These are phyloP conservation scores for Scedosporium boydii DNA, from an alignment of 2,329 filamentous ascomycete genomes.

Conservation along the genomic window DNA sequence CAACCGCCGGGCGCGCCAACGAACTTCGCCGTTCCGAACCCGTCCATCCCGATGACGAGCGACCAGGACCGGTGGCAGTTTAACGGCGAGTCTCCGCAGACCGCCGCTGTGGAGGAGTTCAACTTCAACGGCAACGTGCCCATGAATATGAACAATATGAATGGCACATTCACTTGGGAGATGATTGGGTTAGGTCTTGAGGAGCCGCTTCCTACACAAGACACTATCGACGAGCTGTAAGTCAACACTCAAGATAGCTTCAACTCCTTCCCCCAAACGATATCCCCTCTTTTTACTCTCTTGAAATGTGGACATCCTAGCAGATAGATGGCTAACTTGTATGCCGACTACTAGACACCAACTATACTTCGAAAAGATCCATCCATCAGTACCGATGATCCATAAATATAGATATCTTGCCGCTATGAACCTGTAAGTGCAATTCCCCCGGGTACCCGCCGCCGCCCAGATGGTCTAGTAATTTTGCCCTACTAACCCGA, in stretches of 20 bases:
- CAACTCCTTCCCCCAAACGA: constrained; percentile 1
- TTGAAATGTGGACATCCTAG: constrained; percentile 9
- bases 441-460: neutral
- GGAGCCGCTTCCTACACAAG: constrained; percentile 48
- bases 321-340: neutral
- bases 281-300: neutral
- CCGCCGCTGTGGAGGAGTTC: constrained; percentile 44
- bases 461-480: neutral
- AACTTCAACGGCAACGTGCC: constrained; percentile 41
- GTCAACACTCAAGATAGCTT: constrained; percentile 15
- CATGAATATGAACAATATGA: constrained; percentile 40
- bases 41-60: constrained; percentile 33
- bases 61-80: constrained; percentile 47
- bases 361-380: constrained; percentile 84
- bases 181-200: constrained; percentile 52
- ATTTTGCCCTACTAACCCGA: neutral
- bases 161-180: constrained; percentile 68
- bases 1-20: constrained; percentile 19
- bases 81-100: constrained; percentile 42
- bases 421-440: constrained; percentile 66
- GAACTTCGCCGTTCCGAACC: constrained; percentile 18
- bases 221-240: constrained; percentile 72
- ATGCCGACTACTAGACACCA: constrained; percentile 46
- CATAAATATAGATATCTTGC: constrained; percentile 81
- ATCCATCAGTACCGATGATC: constrained; percentile 78